Percentiles rank a stretch among this genome's conserved stretches.
These are phyloP conservation scores for Populus pruinosa DNA, from an alignment of 345 rosid species.

Conservation along the genomic window DNA sequence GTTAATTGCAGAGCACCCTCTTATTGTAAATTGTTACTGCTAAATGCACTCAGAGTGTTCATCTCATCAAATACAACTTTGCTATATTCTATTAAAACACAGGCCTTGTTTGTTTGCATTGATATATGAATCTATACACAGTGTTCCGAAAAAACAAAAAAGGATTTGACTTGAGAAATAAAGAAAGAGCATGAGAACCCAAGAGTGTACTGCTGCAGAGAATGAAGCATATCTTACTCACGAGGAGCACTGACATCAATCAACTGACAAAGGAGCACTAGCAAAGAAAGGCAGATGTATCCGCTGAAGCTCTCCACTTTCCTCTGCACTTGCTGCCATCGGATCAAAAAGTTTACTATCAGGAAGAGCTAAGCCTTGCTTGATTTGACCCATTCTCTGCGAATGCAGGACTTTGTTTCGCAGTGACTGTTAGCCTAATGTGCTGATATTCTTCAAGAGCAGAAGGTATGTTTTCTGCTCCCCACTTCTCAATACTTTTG, in stretches of 20 bases:
- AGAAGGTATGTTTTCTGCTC: constrained; percentile 34
- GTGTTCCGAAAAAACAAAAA: not conserved
- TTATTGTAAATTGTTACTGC: not conserved
- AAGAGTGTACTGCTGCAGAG: not conserved
- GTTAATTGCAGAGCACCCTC: not conserved
- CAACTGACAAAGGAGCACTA: constrained; percentile 30
- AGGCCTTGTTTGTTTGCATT: not conserved
- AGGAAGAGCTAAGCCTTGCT: constrained; percentile 54
- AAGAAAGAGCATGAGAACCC: not conserved
- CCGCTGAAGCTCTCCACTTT: constrained; percentile 48
- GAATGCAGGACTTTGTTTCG: constrained; percentile 65
- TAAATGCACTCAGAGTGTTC: not conserved
- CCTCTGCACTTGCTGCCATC: constrained; percentile 23
- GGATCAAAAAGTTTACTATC: constrained; percentile 37
- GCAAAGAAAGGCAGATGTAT: constrained; percentile 56
- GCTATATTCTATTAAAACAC: not conserved
- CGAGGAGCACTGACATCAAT: constrained; percentile 6
- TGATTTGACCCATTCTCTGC: constrained; percentile 50
- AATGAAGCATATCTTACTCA: not conserved
- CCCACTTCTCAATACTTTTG: constrained; percentile 56
- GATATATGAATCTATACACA: not conserved
- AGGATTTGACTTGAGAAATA: not conserved
- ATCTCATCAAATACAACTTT: not conserved
- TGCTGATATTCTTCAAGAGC: constrained; percentile 73
- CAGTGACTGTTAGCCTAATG: constrained; percentile 51